Conservation (phyloP, 2,329 filamentous ascomycete species). For the Cytospora piceae region DNA sequence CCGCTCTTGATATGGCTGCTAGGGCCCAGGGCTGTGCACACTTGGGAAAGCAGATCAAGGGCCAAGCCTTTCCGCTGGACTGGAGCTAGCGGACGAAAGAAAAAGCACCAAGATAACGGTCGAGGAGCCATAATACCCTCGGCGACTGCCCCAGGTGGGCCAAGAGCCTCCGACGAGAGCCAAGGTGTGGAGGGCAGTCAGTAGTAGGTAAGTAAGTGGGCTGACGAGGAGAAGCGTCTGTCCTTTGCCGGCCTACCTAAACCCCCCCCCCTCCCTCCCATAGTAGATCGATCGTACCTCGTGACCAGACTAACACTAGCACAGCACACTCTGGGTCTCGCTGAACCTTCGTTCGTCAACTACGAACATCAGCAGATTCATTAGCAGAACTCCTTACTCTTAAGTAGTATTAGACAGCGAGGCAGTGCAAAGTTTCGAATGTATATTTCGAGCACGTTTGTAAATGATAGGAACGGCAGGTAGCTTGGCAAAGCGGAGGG, state of each 20-base stretch:
- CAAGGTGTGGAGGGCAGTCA: neutral
- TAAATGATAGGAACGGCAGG: neutral
- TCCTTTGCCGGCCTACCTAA: neutral
- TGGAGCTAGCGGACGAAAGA: neutral
- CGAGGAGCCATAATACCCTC: neutral
- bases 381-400: neutral
- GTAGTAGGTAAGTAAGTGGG: neutral
- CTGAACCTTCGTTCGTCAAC: neutral
- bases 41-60: neutral
- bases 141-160: neutral
- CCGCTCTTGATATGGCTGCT: neutral
- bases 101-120: neutral
- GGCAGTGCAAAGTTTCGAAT: neutral
- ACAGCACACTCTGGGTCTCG: neutral
- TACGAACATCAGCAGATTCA: neutral
- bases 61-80: slow-evolving; percentile 3
- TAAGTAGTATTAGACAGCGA: neutral
- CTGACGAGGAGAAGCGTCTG: neutral
- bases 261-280: neutral
- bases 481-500: neutral
- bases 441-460: neutral
- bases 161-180: neutral
- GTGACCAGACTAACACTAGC: neutral
- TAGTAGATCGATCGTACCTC: neutral
- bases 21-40: too few species aligned